A percentile compares a stretch with the other conserved stretches of the same genome.
Conservation (phyloP, 192 early-diverging fungal species). For the Coemansia sp. region DNA sequence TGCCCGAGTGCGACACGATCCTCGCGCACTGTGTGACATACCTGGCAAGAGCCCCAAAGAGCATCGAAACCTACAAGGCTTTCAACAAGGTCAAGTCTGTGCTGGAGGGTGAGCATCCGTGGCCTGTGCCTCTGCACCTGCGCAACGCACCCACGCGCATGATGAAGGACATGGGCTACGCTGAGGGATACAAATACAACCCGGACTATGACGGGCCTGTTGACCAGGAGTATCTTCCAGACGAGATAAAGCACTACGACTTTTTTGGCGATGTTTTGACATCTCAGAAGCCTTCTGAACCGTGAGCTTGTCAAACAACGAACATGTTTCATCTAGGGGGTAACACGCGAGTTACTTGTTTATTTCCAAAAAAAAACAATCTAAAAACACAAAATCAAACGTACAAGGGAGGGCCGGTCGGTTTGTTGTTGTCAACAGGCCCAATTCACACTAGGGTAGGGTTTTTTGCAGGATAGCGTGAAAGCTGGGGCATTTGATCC, state of each 20-base stretch:
- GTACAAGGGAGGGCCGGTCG: neutral
- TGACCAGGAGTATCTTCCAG: slow-evolving; percentile 80
- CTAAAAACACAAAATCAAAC: neutral
- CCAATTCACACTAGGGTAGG: too few species aligned
- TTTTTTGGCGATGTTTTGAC: slow-evolving; percentile 55
- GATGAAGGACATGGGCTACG: slow-evolving; percentile 84
- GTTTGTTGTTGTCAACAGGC: too few species aligned
- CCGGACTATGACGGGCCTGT: slow-evolving; percentile 74
- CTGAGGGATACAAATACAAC: slow-evolving; percentile 81
- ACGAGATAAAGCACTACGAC: slow-evolving; percentile 59
- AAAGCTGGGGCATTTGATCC: slow-evolving; percentile 39
- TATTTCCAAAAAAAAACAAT: neutral
- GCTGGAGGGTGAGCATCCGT: slow-evolving; percentile 62
- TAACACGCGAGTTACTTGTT: neutral
- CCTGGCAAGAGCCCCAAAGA: slow-evolving; percentile 80
- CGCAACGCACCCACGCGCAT: slow-evolving; percentile 79
- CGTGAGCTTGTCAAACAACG: too few species aligned
- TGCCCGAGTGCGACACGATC: slow-evolving; percentile 90
- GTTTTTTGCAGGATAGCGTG: neutral
- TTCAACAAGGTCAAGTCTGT: slow-evolving; percentile 68
- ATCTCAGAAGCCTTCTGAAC: too few species aligned
- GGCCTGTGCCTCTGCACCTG: slow-evolving; percentile 84
- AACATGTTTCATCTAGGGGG: too few species aligned
- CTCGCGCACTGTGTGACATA: slow-evolving; percentile 80
- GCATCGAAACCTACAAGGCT: slow-evolving; percentile 79